Percentiles rank a stretch among this genome's conserved stretches.
Conservation (phyloP, 179 eudicot species). For the Drosera spatulata region DNA sequence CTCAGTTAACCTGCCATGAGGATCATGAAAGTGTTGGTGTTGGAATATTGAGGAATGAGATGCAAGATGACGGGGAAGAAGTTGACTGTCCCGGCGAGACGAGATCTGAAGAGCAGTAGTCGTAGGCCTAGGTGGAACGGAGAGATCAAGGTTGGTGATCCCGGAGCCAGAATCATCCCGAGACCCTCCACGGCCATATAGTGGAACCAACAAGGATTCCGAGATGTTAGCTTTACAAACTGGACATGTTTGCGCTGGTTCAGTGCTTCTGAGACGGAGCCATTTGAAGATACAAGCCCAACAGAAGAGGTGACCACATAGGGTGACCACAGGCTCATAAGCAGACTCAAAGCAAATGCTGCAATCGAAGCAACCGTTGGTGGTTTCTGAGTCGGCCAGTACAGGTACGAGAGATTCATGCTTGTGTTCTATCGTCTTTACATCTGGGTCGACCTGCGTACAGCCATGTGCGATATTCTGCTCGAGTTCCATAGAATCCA, state of each 20-base stretch:
- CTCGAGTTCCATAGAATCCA: too few relatives aligned
- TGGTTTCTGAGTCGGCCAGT: background rate
- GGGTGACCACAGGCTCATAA: conserved; percentile 69
- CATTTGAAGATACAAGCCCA: conserved; percentile 84
- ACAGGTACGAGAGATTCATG: too few relatives aligned
- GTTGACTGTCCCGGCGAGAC: conserved; percentile 14
- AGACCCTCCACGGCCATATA: conserved; percentile 54
- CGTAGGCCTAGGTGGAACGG: conserved; percentile 55
- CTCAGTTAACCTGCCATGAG: conserved; percentile 16
- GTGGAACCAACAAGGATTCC: conserved; percentile 50
- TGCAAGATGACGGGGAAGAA: conserved; percentile 11
- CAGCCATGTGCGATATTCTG: too few relatives aligned
- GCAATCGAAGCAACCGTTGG: conserved; percentile 46
- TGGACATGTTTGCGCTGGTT: conserved; percentile 48
- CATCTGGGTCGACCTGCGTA: too few relatives aligned
- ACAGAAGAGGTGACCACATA: conserved; percentile 81
- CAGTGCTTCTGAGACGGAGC: conserved; percentile 53
- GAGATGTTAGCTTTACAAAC: conserved; percentile 71
- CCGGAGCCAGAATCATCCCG: conserved; percentile 16
- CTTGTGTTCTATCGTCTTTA: too few relatives aligned
- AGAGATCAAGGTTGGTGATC: conserved; percentile 18
- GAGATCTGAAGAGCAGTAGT: conserved; percentile 16
- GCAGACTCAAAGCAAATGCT: conserved; percentile 77
- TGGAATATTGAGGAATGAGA: conserved; percentile 19
- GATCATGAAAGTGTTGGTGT: conserved; percentile 24